Evolutionary conservation across 805 yeast species (phyloP).

Genomic region (Helenozyma rhizophorensis): DNA sequence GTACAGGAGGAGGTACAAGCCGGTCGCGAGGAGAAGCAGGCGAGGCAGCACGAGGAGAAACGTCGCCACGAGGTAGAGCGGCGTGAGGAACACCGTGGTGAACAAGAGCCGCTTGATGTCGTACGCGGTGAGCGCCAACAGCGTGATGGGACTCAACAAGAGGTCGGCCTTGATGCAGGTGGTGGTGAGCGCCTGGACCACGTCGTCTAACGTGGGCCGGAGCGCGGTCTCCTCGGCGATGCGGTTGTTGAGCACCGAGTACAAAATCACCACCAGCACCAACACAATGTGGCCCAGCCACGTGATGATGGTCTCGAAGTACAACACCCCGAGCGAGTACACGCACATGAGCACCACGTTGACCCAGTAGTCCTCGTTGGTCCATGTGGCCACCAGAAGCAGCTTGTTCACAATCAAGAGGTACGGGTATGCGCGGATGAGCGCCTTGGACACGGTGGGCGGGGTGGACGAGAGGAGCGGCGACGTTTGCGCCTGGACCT

Average conservation of each 20-base stretch:
- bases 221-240: slow-evolving; percentile 55
- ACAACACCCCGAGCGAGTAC: slow-evolving; percentile 58
- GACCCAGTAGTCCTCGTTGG: slow-evolving; percentile 77
- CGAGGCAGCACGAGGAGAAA: slow-evolving; percentile 70
- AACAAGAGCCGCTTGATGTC: slow-evolving; percentile 77
- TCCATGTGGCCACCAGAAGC: slow-evolving; percentile 82
- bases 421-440: slow-evolving; percentile 82
- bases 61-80: slow-evolving; percentile 70
- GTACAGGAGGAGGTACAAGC: slow-evolving; percentile 66
- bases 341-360: slow-evolving; percentile 56
- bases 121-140: slow-evolving; percentile 65
- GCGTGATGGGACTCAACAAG: slow-evolving; percentile 73
- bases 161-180: slow-evolving; percentile 74
- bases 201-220: slow-evolving; percentile 83
- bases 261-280: slow-evolving; percentile 56
- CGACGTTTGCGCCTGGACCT: slow-evolving; percentile 52
- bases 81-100: slow-evolving; percentile 83
- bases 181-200: slow-evolving; percentile 69
- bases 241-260: slow-evolving; percentile 53
- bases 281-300: slow-evolving; percentile 78
- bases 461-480: slow-evolving; percentile 88
- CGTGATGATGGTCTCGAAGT: slow-evolving; percentile 72
- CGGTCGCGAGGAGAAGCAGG: slow-evolving; percentile 53
- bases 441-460: slow-evolving; percentile 80
- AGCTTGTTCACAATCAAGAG: slow-evolving; percentile 65